These are phyloP conservation scores for Candida freyschussii DNA, from an alignment of 1,139 yeast genomes.

Conservation along the genomic window DNA sequence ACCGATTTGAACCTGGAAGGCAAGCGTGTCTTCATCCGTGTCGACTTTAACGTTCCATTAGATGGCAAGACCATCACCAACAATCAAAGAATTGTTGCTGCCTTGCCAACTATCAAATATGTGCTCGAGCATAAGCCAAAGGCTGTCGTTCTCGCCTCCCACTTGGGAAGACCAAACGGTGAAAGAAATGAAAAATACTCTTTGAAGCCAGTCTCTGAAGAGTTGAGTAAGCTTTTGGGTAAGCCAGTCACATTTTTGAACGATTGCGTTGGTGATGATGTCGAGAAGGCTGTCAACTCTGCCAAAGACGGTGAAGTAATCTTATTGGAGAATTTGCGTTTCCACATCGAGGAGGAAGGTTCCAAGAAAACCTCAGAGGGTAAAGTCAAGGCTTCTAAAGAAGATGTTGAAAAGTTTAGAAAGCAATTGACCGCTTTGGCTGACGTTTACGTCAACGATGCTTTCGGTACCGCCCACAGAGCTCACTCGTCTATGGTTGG, in stretches of 20 bases:
- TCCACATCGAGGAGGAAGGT: slow-evolving; percentile 96
- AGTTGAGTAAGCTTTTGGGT: slow-evolving; percentile 69
- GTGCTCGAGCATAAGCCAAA: slow-evolving; percentile 87
- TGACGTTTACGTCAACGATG: slow-evolving; percentile 94
- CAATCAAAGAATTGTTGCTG: slow-evolving; percentile 98
- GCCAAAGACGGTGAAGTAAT: slow-evolving; percentile 63
- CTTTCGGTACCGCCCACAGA: slow-evolving; percentile 98
- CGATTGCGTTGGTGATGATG: slow-evolving; percentile 88
- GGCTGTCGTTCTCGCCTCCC: slow-evolving; percentile 87
- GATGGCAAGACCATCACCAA: slow-evolving; percentile 95
- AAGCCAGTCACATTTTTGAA: slow-evolving; percentile 68
- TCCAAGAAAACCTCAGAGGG: slow-evolving; percentile 84
- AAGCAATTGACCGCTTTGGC: slow-evolving; percentile 80
- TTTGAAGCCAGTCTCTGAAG: slow-evolving; percentile 85
- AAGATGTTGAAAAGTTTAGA: slow-evolving; percentile 81
- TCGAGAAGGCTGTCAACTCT: slow-evolving; percentile 65
- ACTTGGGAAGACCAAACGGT: slow-evolving; percentile 97
- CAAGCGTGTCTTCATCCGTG: slow-evolving; percentile 94
- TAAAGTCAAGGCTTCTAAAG: slow-evolving; percentile 85
- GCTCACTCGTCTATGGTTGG: slow-evolving; percentile 99
- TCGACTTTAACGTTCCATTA: slow-evolving; percentile 95
- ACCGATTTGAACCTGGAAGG: slow-evolving; percentile 79
- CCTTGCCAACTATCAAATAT: slow-evolving; percentile 92
- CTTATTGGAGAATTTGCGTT: slow-evolving; percentile 91
- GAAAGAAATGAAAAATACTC: slow-evolving; percentile 79